Base-by-base conservation (phyloP, 176 grass and related monocot species). In the Dactylis glomerata region DNA sequence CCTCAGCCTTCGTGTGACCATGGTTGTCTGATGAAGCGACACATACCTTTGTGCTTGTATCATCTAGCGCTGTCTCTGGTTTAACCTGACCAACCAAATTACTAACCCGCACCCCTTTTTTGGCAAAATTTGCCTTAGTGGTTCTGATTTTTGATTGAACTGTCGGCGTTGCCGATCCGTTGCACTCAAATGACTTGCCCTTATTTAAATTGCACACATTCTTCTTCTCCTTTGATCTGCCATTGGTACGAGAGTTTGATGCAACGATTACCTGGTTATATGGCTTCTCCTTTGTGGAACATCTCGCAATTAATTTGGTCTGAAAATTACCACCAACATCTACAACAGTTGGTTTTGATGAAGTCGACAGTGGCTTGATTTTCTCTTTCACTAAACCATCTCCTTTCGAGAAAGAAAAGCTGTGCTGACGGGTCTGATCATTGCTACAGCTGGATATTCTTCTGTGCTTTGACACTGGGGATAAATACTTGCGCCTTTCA, bases 401-500 rank as follows among this genome's bases (percentile, higher is more conserved):
- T 28, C 54, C 59, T 84, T 91, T 94, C 5, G 77, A 75, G 33
- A 92, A 87, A 58, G 86, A 73, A 68, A 84, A 59, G 26, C 67
- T 73, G 12, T 16, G 75, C 22, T 55, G 46, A 67, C 70, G 76
- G 85, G 76, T 83, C 70, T 77, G 81, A 37, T 99, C 89, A 79
- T 90, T 81, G 71, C 92, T 94, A 73, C 84, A 94, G 84, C 54
- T 92, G 90, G 71, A 80, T 85, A 99, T 78, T 81, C 84, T 93
- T 84, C 91, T 94, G 69, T 81, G 88, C 73, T 99, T 99, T 63
- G 87, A 78, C 38, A 94, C 78, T 52, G 93, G 96, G 3, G 89
- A 85, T 85, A 95, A 95, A 88, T 92, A 95, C 41, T 84, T 82
- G 58, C 82, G 89, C 51, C 54, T 75, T 76, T 84, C 81, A 68